phyloP scores from a whole-genome alignment of 2,329 filamentous ascomycete species.

The Fusarium multiceps region DNA sequence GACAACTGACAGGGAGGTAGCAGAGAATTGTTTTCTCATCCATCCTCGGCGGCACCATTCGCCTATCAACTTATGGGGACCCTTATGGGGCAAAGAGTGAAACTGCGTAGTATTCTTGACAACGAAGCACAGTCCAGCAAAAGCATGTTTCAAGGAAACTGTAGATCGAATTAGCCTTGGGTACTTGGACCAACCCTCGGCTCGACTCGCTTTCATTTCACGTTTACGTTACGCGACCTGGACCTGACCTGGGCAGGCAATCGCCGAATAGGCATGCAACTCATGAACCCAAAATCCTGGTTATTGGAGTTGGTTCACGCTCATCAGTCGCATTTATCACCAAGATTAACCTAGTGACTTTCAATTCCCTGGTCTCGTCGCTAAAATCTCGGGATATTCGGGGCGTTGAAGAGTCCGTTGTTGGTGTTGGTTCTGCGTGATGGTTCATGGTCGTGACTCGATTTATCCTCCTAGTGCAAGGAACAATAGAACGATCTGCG shows the following conservation, averaged over 20 bases:
- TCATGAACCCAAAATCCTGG: slow-evolving; percentile 15
- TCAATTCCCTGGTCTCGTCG: slow-evolving; percentile 7
- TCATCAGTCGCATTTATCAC: slow-evolving; percentile 1
- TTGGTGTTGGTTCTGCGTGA: neutral
- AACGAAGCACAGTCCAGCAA: neutral
- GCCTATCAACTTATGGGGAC: slow-evolving; percentile 7
- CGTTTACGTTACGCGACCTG: slow-evolving; percentile 12
- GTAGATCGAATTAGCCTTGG: neutral
- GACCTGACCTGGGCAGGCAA: slow-evolving; percentile 14
- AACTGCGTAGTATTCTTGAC: slow-evolving; percentile 3
- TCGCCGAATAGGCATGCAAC: slow-evolving; percentile 21
- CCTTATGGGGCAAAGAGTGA: slow-evolving; percentile 4
- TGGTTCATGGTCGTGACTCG: neutral
- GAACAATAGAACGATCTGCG: slow-evolving; percentile 21
- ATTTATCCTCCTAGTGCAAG: neutral
- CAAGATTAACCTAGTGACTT: slow-evolving; percentile 9
- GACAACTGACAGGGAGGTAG: slow-evolving; percentile 12
- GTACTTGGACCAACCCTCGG: neutral
- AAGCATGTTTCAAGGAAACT: slow-evolving; percentile 11
- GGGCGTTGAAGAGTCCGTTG: neutral
- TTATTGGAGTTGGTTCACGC: slow-evolving; percentile 3
- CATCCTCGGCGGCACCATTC: slow-evolving; percentile 7
- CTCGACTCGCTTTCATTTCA: neutral
- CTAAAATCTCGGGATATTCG: neutral
- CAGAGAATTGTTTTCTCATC: slow-evolving; percentile 5